Evolutionary conservation across 768 basidiomycete genomes (phyloP).

Genomic region (Cytidiella melzeri): DNA sequence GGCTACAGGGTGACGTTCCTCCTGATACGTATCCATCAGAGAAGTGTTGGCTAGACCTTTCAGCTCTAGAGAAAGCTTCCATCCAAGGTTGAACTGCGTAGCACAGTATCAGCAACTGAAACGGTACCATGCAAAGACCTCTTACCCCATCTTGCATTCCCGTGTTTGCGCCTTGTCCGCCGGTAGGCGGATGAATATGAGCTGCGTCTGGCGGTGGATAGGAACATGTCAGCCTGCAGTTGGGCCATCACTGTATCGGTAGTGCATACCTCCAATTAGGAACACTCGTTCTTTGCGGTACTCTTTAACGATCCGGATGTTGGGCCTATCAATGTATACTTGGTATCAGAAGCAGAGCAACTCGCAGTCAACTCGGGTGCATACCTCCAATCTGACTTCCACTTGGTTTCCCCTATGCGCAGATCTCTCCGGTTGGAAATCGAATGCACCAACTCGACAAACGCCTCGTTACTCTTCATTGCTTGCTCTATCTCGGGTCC

Average conservation of each 20-base stretch:
- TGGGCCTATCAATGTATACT: conserved; percentile 2
- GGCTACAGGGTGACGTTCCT: conserved; percentile 18
- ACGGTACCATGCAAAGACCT: no score
- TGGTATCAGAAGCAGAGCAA: neutral
- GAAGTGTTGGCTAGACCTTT: conserved; percentile 10
- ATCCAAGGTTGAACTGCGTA: conserved; percentile 14
- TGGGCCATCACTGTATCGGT: no score
- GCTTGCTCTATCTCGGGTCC: neutral
- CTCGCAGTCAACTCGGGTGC: no score
- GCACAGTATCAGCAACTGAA: no score
- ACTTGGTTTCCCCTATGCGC: neutral
- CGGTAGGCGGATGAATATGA: conserved; percentile 9
- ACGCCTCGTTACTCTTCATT: neutral
- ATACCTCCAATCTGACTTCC: neutral
- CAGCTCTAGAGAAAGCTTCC: conserved; percentile 15
- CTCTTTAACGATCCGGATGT: conserved; percentile 8
- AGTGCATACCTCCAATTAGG: conserved; percentile 6
- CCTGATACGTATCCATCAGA: conserved; percentile 11
- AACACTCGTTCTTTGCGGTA: conserved; percentile 5
- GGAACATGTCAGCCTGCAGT: no score
- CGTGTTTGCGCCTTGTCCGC: conserved; percentile 16
- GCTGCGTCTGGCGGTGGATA: neutral
- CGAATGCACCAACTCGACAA: neutral
- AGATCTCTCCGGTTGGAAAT: neutral
- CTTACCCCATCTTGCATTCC: conserved; percentile 18